Percentiles rank a stretch among this genome's conserved stretches.
phyloP scores from a whole-genome alignment of 768 basidiomycete species.

The Lyophyllum shimeji region DNA sequence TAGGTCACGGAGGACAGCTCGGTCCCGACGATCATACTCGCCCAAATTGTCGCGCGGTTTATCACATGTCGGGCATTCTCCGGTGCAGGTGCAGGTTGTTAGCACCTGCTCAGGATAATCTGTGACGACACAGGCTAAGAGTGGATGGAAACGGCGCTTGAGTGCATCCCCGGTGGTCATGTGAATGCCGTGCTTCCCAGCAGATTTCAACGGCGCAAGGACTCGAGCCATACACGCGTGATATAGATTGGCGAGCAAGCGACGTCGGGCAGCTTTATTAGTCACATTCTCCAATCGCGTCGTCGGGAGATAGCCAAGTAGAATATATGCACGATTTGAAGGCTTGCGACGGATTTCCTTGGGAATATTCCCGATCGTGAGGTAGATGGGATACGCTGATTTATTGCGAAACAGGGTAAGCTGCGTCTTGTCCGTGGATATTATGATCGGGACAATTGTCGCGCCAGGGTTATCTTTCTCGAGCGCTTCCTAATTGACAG shows the following conservation, averaged over 20 bases:
- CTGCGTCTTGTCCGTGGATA: no score
- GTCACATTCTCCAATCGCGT: slow-evolving; percentile 30
- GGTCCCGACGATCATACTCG: slow-evolving; percentile 1
- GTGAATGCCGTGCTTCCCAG: slow-evolving; percentile 21
- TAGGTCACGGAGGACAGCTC: slow-evolving; percentile 24
- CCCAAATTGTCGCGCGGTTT: slow-evolving; percentile 19
- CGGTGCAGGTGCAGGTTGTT: slow-evolving; percentile 22
- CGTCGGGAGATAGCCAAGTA: slow-evolving; percentile 42
- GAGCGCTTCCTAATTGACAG: slow-evolving; percentile 9
- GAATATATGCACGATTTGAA: slow-evolving; percentile 30
- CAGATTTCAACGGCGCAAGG: slow-evolving; percentile 24
- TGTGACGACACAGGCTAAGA: slow-evolving; percentile 33
- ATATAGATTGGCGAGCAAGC: slow-evolving; percentile 31
- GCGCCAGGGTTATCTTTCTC: no score
- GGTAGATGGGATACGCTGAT: slow-evolving; percentile 44
- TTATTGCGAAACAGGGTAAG: no score
- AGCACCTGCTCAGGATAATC: slow-evolving; percentile 48
- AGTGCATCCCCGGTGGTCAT: slow-evolving; percentile 35
- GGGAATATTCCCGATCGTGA: slow-evolving; percentile 46
- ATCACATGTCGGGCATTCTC: slow-evolving; percentile 13
- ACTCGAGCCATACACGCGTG: slow-evolving; percentile 32
- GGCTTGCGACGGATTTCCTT: slow-evolving; percentile 39
- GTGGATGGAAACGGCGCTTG: slow-evolving; percentile 29
- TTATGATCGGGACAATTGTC: no score
- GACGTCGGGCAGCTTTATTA: slow-evolving; percentile 23